A percentile compares a stretch with the other conserved stretches of the same genome.
These are phyloP conservation scores for Penicillium expansum DNA, from an alignment of 2,329 filamentous ascomycete genomes.

Conservation along the genomic window DNA sequence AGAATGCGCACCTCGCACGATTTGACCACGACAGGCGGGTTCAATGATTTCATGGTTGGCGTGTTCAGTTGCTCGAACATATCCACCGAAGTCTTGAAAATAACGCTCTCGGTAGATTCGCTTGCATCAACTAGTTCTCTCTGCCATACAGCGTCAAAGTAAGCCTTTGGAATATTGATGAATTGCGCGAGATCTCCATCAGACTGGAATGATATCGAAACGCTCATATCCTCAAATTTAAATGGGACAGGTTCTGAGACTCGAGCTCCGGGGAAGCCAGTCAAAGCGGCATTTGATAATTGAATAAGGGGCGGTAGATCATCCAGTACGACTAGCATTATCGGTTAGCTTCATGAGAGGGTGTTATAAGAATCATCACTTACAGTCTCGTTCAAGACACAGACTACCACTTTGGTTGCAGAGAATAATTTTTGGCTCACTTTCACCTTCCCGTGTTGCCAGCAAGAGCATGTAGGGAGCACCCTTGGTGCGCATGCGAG, in stretches of 20 bases:
- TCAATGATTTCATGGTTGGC: conserved; percentile 30
- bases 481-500: conserved; percentile 31
- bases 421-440: conserved; percentile 32
- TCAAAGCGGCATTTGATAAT: conserved; percentile 18
- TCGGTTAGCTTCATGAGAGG: not conserved
- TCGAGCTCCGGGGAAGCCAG: conserved; percentile 15
- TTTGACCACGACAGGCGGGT: conserved; percentile 22
- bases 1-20: conserved; percentile 35
- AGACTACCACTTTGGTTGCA: conserved; percentile 35
- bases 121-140: conserved; percentile 31
- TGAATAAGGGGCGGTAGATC: conserved; percentile 24
- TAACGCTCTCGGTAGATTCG: conserved; percentile 29
- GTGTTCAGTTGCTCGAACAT: conserved; percentile 30
- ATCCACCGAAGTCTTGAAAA: conserved; percentile 31
- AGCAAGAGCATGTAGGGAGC: conserved; percentile 35
- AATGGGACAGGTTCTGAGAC: conserved; percentile 28
- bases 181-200: conserved; percentile 27
- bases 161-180: conserved; percentile 31
- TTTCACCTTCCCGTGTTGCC: conserved; percentile 31
- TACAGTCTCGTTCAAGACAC: conserved; percentile 30
- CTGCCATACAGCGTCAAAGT: conserved; percentile 32
- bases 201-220: conserved; percentile 32
- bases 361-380: conserved; percentile 1
- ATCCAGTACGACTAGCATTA: conserved; percentile 18
- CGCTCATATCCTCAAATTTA: conserved; percentile 25